Base-by-base conservation (phyloP, 2,329 filamentous ascomycete genomes). In the Chaetomium sp. region DNA sequence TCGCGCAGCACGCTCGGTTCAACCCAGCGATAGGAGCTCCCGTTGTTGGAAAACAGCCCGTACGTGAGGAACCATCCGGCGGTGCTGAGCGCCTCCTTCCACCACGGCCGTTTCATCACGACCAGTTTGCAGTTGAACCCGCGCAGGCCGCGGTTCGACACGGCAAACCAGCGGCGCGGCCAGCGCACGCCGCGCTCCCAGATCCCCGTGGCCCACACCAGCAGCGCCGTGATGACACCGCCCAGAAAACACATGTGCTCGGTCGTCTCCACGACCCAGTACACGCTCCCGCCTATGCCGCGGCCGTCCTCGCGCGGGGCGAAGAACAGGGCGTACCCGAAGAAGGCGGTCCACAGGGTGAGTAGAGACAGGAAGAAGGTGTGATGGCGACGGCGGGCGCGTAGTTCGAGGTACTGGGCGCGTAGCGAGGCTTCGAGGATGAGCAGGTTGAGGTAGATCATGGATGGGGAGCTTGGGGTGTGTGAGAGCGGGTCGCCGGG, bases 41-140 rank as follows among this genome's bases (percentile, higher is more conserved):
- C 85, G 57, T 76, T 82, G 69, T 83, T 81, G 53, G 86, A 89
- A 59, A 89, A 86, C 42, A 84, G 72, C 5, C 85, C 84, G 62
- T 88, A 89, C 0, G 90, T 91, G 58, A 94, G 80, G 59, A 95
- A 80, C 71, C 92, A 95, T 10, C 79, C 84, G 46, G 87, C 68
- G 53, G 87, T 87, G 5, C 86, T 87, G 14, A 88, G 74, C 33
- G 87, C 69, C 68, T 96, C 92, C 58, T 84, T 82, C 81, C 86
- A 91, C 84, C 89, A 91, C 0, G 88, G 81, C 10, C 89, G 84
- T 65, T 88, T 85, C 54, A 95, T 87, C 55, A 97, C 80, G 53
- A 99, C 91, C 48, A 99, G 85, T 74, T 99, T 97, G 73, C 91
- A 89, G 72, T 99, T 99, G 81, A 97, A 95, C 54, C 82, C 87